These are phyloP conservation scores for Saccharomyces pastorianus DNA, from an alignment of 1,139 yeast genomes.

Conservation along the genomic window DNA sequence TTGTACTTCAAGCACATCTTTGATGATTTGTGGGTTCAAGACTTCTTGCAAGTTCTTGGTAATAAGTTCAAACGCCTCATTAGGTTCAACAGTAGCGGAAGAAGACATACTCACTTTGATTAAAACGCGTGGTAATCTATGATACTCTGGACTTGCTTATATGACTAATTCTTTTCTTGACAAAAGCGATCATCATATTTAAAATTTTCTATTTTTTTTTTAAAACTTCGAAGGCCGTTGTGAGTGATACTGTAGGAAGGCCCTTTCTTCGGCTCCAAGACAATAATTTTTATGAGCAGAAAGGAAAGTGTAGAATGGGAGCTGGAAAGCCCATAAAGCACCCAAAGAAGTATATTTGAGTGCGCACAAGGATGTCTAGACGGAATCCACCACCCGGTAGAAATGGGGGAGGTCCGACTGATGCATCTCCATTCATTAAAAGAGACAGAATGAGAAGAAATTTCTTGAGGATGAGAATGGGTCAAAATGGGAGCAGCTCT, in stretches of 20 bases:
- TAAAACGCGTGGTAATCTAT: background rate
- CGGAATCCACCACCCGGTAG: slow-evolving; percentile 7
- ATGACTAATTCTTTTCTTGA: background rate
- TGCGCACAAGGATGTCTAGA: background rate
- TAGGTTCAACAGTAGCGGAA: slow-evolving; percentile 35
- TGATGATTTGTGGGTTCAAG: slow-evolving; percentile 79
- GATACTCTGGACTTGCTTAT: background rate
- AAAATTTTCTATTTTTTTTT: background rate
- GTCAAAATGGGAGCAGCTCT: background rate
- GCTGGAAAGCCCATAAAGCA: background rate
- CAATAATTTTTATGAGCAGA: background rate
- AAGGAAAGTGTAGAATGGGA: background rate
- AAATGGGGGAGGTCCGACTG: slow-evolving; percentile 13
- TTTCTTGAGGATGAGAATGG: slow-evolving; percentile 25
- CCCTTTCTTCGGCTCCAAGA: background rate
- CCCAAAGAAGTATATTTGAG: background rate
- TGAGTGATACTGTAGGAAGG: background rate
- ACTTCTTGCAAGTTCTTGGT: slow-evolving; percentile 87
- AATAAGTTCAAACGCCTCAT: slow-evolving; percentile 67
- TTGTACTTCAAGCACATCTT: slow-evolving; percentile 70
- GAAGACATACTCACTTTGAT: background rate
- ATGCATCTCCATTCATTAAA: slow-evolving; percentile 32
- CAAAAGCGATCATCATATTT: background rate
- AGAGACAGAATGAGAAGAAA: slow-evolving; percentile 31
- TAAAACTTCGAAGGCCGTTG: background rate